phyloP scores from a whole-genome alignment of 805 yeast genomes.

The Naumovozyma baii region DNA sequence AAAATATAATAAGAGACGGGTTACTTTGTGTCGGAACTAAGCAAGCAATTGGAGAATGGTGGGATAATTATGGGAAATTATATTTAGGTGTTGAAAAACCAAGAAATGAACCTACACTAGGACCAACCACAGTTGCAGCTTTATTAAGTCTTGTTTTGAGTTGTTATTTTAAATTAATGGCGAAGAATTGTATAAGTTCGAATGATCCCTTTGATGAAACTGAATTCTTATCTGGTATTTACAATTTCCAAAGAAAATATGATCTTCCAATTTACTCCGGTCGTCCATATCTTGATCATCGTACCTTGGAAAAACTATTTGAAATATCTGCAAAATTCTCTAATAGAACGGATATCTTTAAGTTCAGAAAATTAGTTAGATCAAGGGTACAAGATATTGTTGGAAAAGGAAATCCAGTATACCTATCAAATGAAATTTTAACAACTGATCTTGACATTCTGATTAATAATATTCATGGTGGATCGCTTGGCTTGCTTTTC shows the following conservation, averaged over 20 bases:
- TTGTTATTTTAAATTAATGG: slow-evolving; percentile 52
- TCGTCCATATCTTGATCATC: slow-evolving; percentile 46
- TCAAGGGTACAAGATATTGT: slow-evolving; percentile 61
- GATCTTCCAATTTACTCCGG: slow-evolving; percentile 34
- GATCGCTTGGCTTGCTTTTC: slow-evolving; percentile 37
- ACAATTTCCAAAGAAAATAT: slow-evolving; percentile 68
- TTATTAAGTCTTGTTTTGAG: slow-evolving; percentile 68
- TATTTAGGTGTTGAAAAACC: slow-evolving; percentile 28
- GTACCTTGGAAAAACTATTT: slow-evolving; percentile 42
- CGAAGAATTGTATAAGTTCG: slow-evolving; percentile 52
- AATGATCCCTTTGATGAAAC: slow-evolving; percentile 75
- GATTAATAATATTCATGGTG: slow-evolving; percentile 25
- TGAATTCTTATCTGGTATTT: slow-evolving; percentile 53
- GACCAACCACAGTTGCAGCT: slow-evolving; percentile 66
- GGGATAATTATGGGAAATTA: slow-evolving; percentile 57
- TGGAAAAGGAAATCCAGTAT: slow-evolving; percentile 31
- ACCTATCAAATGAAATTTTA: slow-evolving; percentile 30
- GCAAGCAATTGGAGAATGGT: slow-evolving; percentile 70
- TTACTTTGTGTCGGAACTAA: slow-evolving; percentile 70
- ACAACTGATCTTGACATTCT: slow-evolving; percentile 33
- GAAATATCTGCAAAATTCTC: slow-evolving; percentile 38
- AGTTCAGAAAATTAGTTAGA: slow-evolving; percentile 58
- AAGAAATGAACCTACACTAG: slow-evolving; percentile 43
- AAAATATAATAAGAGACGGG: slow-evolving; percentile 65
- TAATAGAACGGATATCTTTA: slow-evolving; percentile 34